A percentile compares a stretch with the other conserved stretches of the same genome.
These are phyloP conservation scores for Vaccinium corymbosum DNA, from an alignment of 148 eudicot genomes.

Conservation along the genomic window DNA sequence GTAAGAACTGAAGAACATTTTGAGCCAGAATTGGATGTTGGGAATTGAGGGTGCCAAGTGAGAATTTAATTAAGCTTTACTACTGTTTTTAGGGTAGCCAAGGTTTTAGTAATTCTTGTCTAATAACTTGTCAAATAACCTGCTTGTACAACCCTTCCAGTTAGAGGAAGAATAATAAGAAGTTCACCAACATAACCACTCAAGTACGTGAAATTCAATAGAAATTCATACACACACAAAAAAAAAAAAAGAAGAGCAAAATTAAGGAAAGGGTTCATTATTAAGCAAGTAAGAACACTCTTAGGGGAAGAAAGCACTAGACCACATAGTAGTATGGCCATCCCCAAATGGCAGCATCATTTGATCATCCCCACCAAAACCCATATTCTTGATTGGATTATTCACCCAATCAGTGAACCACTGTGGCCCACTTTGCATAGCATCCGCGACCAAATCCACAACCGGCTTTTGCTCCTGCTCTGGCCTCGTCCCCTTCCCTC, in stretches of 20 bases:
- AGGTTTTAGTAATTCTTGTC: too few species aligned
- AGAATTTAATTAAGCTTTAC: too few species aligned
- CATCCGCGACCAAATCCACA: constrained; percentile 4
- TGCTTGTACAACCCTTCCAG: too few species aligned
- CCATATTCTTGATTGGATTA: constrained; percentile 25
- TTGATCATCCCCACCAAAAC: constrained; percentile 26
- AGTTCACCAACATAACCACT: neutral
- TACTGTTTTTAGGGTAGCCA: too few species aligned
- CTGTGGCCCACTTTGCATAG: constrained; percentile 22
- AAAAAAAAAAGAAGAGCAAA: neutral
- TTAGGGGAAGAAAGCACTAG: constrained; percentile 31
- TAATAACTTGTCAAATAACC: too few species aligned
- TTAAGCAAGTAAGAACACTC: neutral
- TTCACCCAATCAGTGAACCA: constrained; percentile 35
- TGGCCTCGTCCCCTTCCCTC: neutral
- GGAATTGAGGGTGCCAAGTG: too few species aligned
- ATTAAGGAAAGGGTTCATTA: neutral
- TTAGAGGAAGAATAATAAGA: too few species aligned
- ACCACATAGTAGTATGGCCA: constrained; percentile 25
- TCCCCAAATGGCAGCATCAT: constrained; percentile 31
- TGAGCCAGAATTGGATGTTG: too few species aligned
- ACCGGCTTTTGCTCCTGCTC: constrained; percentile 24
- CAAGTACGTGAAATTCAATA: neutral
- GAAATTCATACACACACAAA: neutral
- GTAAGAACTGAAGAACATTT: too few species aligned